Conservation (phyloP, 257 asterid species). For the Solanum ossicruentum region DNA sequence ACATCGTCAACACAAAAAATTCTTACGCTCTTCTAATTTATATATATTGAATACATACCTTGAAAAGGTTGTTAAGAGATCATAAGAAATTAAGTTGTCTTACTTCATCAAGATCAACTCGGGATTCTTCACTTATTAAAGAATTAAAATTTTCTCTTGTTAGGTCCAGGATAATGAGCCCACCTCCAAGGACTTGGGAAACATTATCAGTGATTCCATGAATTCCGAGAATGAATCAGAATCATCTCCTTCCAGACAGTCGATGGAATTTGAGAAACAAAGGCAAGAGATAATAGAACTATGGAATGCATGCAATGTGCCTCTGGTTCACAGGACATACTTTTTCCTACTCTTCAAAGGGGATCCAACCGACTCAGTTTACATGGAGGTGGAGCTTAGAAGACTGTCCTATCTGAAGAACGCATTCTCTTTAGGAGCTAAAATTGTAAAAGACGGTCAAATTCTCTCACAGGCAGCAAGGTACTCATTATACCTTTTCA, state of each 20-base stretch:
- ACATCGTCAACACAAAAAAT: not conserved
- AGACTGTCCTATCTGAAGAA: constrained; percentile 59
- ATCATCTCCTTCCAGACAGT: constrained; percentile 31
- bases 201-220: constrained; percentile 6
- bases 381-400: constrained; percentile 89
- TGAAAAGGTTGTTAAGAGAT: not conserved
- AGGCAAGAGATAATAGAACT: constrained; percentile 53
- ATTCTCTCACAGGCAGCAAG: constrained; percentile 23
- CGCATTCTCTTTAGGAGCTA: constrained; percentile 14
- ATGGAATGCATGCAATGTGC: constrained; percentile 59
- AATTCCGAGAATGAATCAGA: constrained; percentile 9
- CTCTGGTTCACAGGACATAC: constrained; percentile 66
- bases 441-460: constrained; percentile 14
- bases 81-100: not conserved
- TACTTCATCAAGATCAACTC: not conserved
- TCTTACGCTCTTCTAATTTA: not conserved
- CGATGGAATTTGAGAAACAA: constrained; percentile 48
- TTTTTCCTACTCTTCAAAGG: constrained; percentile 70
- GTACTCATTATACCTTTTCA: constrained; percentile 11
- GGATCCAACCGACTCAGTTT: constrained; percentile 73
- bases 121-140: not conserved
- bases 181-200: constrained; percentile 1
- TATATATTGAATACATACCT: not conserved
- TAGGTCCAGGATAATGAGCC: constrained; percentile 11
- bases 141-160: not conserved